Evolutionary conservation across 495 filamentous ascomycete genomes (phyloP).

Genomic region (Aspergillus wentii): DNA sequence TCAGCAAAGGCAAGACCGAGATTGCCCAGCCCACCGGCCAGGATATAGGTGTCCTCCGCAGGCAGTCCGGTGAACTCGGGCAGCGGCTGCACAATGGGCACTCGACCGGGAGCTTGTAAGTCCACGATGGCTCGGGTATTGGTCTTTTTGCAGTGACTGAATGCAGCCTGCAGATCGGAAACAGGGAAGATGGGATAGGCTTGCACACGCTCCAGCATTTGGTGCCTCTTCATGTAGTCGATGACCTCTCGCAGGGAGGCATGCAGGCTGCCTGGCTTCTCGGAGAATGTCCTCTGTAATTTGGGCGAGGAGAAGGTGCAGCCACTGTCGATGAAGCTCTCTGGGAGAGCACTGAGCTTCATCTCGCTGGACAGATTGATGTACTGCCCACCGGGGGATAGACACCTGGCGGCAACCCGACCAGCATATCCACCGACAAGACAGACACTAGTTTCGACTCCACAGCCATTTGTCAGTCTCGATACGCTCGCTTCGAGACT

Average conservation of each 20-base stretch:
- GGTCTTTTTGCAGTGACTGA: conserved; percentile 7
- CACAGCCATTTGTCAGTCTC: conserved; percentile 14
- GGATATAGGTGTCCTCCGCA: conserved; percentile 18
- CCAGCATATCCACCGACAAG: conserved; percentile 13
- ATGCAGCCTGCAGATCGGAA: conserved; percentile 8
- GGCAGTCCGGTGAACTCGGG: too few relatives aligned
- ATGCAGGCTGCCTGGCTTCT: conserved; percentile 10
- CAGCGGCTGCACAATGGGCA: conserved; percentile 15
- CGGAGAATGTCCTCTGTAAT: conserved; percentile 9
- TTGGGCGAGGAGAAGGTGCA: conserved; percentile 13
- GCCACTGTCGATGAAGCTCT: conserved; percentile 15
- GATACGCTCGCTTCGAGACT: conserved; percentile 12
- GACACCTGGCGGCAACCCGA: conserved; percentile 15
- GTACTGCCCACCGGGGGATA: conserved; percentile 14
- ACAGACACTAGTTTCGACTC: conserved; percentile 13
- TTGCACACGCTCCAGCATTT: too few relatives aligned
- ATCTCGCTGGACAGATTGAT: conserved; percentile 19
- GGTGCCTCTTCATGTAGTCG: too few relatives aligned
- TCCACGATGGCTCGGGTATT: conserved; percentile 10
- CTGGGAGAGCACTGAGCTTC: conserved; percentile 16
- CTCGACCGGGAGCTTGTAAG: conserved; percentile 12
- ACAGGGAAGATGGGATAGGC: conserved; percentile 12
- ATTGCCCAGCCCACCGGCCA: conserved; percentile 32
- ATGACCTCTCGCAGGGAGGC: too few relatives aligned
- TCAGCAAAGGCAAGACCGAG: conserved; percentile 27